Evolutionary conservation across 106 monocot species (phyloP), one percentile per base, ranked within the genome.

Genomic region (Posidonia australis): DNA sequence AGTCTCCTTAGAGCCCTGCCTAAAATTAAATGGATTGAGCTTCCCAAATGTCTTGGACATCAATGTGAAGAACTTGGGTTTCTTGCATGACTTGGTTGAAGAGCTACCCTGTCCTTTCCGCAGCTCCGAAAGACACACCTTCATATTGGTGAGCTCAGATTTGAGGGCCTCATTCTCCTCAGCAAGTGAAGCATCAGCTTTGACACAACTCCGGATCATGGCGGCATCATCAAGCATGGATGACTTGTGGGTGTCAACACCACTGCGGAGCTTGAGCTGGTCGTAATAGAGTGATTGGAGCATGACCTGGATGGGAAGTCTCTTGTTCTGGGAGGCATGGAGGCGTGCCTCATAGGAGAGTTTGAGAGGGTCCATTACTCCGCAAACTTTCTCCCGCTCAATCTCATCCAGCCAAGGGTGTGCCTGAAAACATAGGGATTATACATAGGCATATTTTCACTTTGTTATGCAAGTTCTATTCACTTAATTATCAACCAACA

Each of bases 241-340:
- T 36, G 19, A 36, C 21, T 46, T 13, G 16, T 61, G 58, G 9
- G 19, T 55, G 18, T 13, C 58, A 3, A 9, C 46, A 36, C 73
- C 67, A 69, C 90, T 83, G 17, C 90, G 77, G 6, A 96, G 69
- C 28, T 90, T 82, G 61, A 96, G 84, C 73, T 90, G 80, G 74
- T 96, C 94, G 70, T 84, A 90, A 74, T 87, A 90, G 58, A 96
- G 82, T 12, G 82, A 82, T 20, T 81, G 89, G 24, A 96, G 82
- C 26, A 84, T 74, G 22, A 80, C 78, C 52, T 94, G 89, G 3
- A 89, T 25, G n/a, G 93, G 93, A 10, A 96, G 90, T 0, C 94
- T 77, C 62, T 87, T 90, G 87, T 96, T 96, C 75, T 90, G 90
- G 4, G 86, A 75, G 7, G 90, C 86, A 66, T 96, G 94, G 20